Evolutionary conservation across 768 basidiomycete genomes (phyloP), one percentile per base, ranked within the genome.

Genomic region (Podaxis sp.): DNA sequence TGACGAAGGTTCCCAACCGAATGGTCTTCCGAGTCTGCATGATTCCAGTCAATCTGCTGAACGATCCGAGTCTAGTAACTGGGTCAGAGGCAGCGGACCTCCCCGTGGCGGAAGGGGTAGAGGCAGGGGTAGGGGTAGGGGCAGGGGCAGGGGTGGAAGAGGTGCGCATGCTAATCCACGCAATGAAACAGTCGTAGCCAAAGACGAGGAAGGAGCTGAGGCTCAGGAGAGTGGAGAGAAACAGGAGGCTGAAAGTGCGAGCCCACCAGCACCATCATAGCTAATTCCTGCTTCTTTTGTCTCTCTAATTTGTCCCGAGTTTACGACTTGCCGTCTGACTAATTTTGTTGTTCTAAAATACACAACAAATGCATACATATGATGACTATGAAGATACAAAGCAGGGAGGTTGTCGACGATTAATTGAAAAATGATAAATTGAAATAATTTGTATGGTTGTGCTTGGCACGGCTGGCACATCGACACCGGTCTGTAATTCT

Each of bases 91-190:
- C 11, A 38, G 48, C 6, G 42, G 61, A 30, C 38, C 53, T 9
- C 33, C 46, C 39, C 51, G 64, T n/a, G 48, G 68, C 19, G 69
- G 57, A 30, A 62, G 64, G 40, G 70, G 67, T 49, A 64, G 67
- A 39, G 68, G 67, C 22, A 19, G 71, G 67, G 70, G 65, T 59
- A 72, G 66, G 65, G 53, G 64, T 3, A 61, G 63, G 38, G 68
- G 67, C 26, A 19, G 66, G 65, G 53, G 64, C 36, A 61, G 63
- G 38, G 51, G 52, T 26, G 48, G 63, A 48, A 46, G 44, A 19
- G 48, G 44, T 26, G 17, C 8, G 9, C 44, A 48, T n/a, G 15
- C 55, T 33, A 55, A 24, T 38, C 19, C 40, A 17, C 44, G 54
- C 40, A 19, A 8, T 17, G 24, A 36, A 2, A n/a, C 48, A 12